Conservation (phyloP, 2,329 filamentous ascomycete genomes). For the Saccharata proteae region DNA sequence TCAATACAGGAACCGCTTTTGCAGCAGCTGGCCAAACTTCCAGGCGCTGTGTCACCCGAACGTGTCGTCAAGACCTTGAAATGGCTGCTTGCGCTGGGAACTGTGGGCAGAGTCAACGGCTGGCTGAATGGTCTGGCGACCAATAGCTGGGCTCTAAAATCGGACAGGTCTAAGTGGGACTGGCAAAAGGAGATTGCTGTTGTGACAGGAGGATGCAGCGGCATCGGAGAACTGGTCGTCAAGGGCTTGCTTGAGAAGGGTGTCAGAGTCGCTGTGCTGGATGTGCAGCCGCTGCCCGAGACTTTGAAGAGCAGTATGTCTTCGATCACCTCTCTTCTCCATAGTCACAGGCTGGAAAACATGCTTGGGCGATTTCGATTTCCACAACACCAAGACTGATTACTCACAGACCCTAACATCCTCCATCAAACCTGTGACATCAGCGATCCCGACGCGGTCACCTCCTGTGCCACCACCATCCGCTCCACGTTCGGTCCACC, state of each 20-base stretch:
- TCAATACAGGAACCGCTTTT: conserved; percentile 16
- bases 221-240: conserved; percentile 22
- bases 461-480: conserved; percentile 15
- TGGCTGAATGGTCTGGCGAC: conserved; percentile 20
- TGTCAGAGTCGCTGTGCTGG: conserved; percentile 21
- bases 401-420: conserved; percentile 16
- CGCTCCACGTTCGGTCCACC: conserved; percentile 16
- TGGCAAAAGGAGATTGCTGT: conserved; percentile 23
- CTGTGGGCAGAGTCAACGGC: conserved; percentile 17
- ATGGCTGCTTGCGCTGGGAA: conserved; percentile 20
- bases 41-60: background rate
- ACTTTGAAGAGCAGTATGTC: conserved; percentile 17
- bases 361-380: too few species aligned
- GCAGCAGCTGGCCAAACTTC: conserved; percentile 13
- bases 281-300: conserved; percentile 19
- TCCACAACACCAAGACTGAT: background rate
- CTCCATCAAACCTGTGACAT: conserved; percentile 23
- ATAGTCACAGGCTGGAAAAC: background rate
- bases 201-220: conserved; percentile 24
- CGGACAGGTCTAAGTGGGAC: conserved; percentile 20
- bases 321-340: background rate
- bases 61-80: conserved; percentile 18
- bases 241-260: conserved; percentile 16
- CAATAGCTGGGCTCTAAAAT: conserved; percentile 27
- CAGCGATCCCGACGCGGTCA: conserved; percentile 18